Evolutionary conservation across 176 grass and related monocot species (phyloP).

Genomic region (Dactylis glomerata): DNA sequence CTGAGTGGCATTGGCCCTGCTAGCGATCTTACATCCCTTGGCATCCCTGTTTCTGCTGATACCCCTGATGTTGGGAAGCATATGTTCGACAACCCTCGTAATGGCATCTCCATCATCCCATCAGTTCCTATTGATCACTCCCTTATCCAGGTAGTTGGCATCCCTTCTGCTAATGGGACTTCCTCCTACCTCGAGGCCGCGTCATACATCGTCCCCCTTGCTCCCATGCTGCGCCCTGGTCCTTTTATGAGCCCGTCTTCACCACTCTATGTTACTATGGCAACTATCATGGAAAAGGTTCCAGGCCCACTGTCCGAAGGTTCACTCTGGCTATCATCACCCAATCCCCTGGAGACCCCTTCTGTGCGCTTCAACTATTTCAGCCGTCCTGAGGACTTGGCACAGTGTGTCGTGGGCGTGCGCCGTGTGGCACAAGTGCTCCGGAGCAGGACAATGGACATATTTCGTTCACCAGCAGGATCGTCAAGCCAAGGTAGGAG

Average conservation of each 20-base stretch:
- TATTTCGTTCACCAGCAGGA: constrained; percentile 40
- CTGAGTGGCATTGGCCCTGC: constrained; percentile 73
- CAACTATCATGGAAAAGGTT: constrained; percentile 75
- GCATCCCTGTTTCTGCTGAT: constrained; percentile 57
- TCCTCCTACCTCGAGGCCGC: constrained; percentile 74
- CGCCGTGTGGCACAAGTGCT: constrained; percentile 60
- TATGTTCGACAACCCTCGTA: constrained; percentile 86
- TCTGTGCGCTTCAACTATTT: constrained; percentile 81
- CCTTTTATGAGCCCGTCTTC: constrained; percentile 26
- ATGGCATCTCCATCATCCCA: constrained; percentile 73
- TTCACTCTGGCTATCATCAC: constrained; percentile 58
- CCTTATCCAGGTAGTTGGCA: constrained; percentile 88
- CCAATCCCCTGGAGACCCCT: constrained; percentile 59
- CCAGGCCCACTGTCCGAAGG: constrained; percentile 63
- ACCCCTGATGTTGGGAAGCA: constrained; percentile 60
- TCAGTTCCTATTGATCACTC: constrained; percentile 70
- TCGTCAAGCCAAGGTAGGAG: constrained; percentile 27
- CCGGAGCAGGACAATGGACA: constrained; percentile 54
- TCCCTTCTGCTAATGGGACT: constrained; percentile 44
- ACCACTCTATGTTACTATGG: constrained; percentile 66
- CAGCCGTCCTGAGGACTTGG: constrained; percentile 48
- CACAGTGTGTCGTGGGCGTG: constrained; percentile 53
- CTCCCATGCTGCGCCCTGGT: constrained; percentile 30
- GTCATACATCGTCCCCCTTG: constrained; percentile 66
- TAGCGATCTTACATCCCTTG: constrained; percentile 53